Evolutionary conservation across 352 stramenopile species (phyloP).

Genomic region (Phytophthora quininea): DNA sequence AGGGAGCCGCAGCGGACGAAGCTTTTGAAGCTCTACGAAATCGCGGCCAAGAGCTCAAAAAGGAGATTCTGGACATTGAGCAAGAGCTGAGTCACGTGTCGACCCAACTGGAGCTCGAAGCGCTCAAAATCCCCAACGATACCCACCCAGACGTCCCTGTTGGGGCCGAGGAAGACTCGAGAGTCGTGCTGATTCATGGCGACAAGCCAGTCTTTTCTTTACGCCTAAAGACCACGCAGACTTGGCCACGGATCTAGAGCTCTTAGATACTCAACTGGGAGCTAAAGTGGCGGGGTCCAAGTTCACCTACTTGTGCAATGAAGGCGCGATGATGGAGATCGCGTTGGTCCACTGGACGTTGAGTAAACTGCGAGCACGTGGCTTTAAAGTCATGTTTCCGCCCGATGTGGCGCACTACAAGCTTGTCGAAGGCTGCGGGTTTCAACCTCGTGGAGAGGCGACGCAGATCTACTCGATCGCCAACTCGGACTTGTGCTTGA

Average conservation of each 20-base stretch:
- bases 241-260: conserved; percentile 61
- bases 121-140: conserved; percentile 79
- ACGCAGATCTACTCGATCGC: conserved; percentile 90
- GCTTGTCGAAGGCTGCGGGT: conserved; percentile 85
- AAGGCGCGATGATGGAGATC: conserved; percentile 89
- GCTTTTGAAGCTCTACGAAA: conserved; percentile 46
- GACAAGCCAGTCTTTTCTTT: conserved; percentile 70
- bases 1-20: conserved; percentile 25
- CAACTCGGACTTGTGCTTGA: conserved; percentile 85
- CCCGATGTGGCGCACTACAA: conserved; percentile 85
- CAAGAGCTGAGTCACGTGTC: conserved; percentile 49
- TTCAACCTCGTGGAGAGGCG: conserved; percentile 84
- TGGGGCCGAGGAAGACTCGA: conserved; percentile 61
- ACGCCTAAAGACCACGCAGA: conserved; percentile 74
- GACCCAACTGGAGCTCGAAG: conserved; percentile 63
- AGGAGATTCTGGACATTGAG: conserved; percentile 54
- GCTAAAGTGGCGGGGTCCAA: conserved; percentile 80
- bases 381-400: conserved; percentile 79
- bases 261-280: conserved; percentile 77
- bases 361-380: conserved; percentile 63
- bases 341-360: conserved; percentile 85
- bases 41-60: conserved; percentile 62
- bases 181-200: conserved; percentile 54
- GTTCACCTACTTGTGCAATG: conserved; percentile 88
- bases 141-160: conserved; percentile 76